phyloP scores from a whole-genome alignment of 768 basidiomycete species.

The Lanmaoa pseudosensibilis region DNA sequence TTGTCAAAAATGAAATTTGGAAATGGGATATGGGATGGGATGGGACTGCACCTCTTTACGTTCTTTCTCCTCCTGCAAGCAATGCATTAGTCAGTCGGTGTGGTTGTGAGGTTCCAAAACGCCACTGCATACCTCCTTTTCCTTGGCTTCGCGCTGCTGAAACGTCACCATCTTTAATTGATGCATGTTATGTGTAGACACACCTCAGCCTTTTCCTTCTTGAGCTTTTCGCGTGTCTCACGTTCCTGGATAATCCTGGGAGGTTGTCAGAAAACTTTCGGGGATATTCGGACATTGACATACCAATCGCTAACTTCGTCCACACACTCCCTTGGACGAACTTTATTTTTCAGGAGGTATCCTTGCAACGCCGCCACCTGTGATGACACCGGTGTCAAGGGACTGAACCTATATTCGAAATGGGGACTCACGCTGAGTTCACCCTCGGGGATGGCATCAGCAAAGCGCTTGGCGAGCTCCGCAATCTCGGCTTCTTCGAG shows the following conservation, averaged over 20 bases:
- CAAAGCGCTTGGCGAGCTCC: conserved; percentile 78
- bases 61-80: conserved; percentile 50
- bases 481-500: conserved; percentile 75
- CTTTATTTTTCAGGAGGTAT: conserved; percentile 86
- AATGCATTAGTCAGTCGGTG: conserved; percentile 2
- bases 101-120: not conserved
- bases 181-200: conserved; percentile 1
- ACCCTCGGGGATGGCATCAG: conserved; percentile 80
- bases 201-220: conserved; percentile 73
- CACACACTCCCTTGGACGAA: conserved; percentile 83
- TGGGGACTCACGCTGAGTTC: conserved; percentile 71
- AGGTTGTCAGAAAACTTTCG: conserved; percentile 2
- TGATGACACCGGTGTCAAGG: not conserved
- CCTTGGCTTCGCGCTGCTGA: conserved; percentile 74
- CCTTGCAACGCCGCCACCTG: conserved; percentile 85
- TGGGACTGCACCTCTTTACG: conserved; percentile 53
- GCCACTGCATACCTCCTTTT: conserved; percentile 54
- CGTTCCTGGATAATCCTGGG: conserved; percentile 69
- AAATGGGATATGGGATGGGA: conserved; percentile 1
- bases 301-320: conserved; percentile 77
- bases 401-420: not conserved
- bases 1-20: conserved; percentile 8
- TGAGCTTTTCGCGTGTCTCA: conserved; percentile 79
- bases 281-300: conserved; percentile 16
- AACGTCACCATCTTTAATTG: not conserved